These are phyloP conservation scores for Mortierella sp. DNA, from an alignment of 371 early-diverging fungal species.

Conservation along the genomic window DNA sequence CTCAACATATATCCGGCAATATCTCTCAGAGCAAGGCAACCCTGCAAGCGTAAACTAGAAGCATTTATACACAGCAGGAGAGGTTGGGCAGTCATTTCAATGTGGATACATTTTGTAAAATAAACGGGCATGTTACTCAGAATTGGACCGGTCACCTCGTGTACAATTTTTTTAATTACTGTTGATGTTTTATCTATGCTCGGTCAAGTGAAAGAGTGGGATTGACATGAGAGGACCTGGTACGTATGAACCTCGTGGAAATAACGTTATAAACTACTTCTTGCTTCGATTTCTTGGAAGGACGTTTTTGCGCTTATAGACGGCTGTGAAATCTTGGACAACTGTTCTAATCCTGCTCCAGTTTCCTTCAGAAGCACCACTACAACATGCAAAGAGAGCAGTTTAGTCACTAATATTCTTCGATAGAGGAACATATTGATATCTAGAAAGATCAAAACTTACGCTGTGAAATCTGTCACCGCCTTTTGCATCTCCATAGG, in stretches of 20 bases:
- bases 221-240: not conserved
- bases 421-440: not conserved
- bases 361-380: slow-evolving; percentile 40
- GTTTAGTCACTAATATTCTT: not conserved
- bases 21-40: slow-evolving; percentile 31
- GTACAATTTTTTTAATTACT: too few species aligned
- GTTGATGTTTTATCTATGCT: too few species aligned
- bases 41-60: not conserved
- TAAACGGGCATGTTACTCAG: too few species aligned
- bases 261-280: slow-evolving; percentile 19
- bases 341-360: slow-evolving; percentile 38
- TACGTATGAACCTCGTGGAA: not conserved
- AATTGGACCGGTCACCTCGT: too few species aligned
- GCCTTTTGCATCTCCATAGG: slow-evolving; percentile 47
- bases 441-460: slow-evolving; percentile 8
- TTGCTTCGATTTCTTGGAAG: slow-evolving; percentile 41
- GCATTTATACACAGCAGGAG: too few species aligned
- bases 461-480: slow-evolving; percentile 30
- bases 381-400: slow-evolving; percentile 2
- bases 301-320: slow-evolving; percentile 49
- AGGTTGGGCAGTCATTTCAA: too few species aligned
- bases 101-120: too few species aligned
- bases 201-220: too few species aligned
- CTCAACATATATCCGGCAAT: slow-evolving; percentile 72
- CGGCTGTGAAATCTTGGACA: slow-evolving; percentile 38